Base-by-base conservation (phyloP, 441 rosid species). In the Macaranga tanarius region DNA sequence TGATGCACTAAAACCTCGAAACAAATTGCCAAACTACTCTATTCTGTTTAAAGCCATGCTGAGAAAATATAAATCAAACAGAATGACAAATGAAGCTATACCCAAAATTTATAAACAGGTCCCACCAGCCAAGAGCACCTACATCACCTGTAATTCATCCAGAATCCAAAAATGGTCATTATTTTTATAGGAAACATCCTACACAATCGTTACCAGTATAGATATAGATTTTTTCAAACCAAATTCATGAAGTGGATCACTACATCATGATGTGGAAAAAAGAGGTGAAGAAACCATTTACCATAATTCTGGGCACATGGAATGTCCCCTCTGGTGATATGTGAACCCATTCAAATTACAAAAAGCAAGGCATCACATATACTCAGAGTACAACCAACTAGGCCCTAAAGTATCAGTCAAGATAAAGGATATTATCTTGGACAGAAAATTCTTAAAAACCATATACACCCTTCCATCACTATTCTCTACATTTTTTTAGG, bases 101-200 rank as follows among this genome's bases (percentile, higher is more conserved):
- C 98, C 98, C 90, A 81, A 92, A 88, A 82, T 93, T 95, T 84
- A 95, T 87, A 76, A 95, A 95, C 82, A 95, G 85, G 75, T 91
- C 96, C 99, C 99, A 95, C 99, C 99, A 92, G 79, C 97, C 88
- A 83, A 95, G 92, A 81, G 97, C 89, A 74, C 89, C 88, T 4
- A 92, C 86, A 77, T 87, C 94, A 70, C 98, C 99, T 95, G 89
- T 19, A 66, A 59, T 25, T 22, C 34, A 51, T 70, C 48, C 54
- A 56, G 44, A 42, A 76, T 42, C 47, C 71, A 65, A 22, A 69
- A 73, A 45, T 25, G 57, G 51, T 67, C 15, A 61, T 57, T 34
- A 67, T 40, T 26, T 58, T 73, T 72, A 59, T 15, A 13, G 68
- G 48, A 78, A 75, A 73, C 6, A 62, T 47, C n/a, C 67, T n/a